Evolutionary conservation across 2,329 filamentous ascomycete genomes (phyloP).

Genomic region (Onygenales sp.): DNA sequence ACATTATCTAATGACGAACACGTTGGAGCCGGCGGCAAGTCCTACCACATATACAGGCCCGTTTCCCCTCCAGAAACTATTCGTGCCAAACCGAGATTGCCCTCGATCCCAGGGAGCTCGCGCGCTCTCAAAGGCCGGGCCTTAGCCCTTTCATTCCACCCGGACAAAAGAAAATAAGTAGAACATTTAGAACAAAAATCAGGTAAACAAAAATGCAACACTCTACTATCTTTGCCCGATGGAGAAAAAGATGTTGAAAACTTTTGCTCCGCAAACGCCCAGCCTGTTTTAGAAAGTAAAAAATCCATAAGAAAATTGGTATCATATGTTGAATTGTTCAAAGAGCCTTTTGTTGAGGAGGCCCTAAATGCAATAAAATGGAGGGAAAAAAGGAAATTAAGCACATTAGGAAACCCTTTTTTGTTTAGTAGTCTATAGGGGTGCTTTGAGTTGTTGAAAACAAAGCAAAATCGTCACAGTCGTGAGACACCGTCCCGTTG

Average conservation of each 20-base stretch:
- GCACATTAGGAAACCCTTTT: constrained; percentile 16
- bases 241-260: constrained; percentile 30
- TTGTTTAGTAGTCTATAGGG: constrained; percentile 17
- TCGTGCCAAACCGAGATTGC: background rate
- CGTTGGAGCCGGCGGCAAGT: too few species aligned
- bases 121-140: background rate
- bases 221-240: constrained; percentile 3
- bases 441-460: constrained; percentile 44
- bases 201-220: background rate
- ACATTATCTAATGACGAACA: too few species aligned
- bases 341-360: constrained; percentile 23
- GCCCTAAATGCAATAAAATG: constrained; percentile 26
- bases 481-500: constrained; percentile 22
- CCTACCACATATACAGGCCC: background rate
- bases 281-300: constrained; percentile 19
- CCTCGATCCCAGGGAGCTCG: background rate
- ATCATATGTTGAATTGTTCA: constrained; percentile 40
- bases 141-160: background rate
- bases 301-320: constrained; percentile 29
- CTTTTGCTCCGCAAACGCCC: constrained; percentile 34
- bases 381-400: constrained; percentile 2
- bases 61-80: background rate
- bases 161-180: background rate
- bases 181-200: background rate
- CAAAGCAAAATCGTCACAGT: constrained; percentile 39